Evolutionary conservation across 2,329 filamentous ascomycete genomes (phyloP).

Genomic region (Emergomyces orientalis): DNA sequence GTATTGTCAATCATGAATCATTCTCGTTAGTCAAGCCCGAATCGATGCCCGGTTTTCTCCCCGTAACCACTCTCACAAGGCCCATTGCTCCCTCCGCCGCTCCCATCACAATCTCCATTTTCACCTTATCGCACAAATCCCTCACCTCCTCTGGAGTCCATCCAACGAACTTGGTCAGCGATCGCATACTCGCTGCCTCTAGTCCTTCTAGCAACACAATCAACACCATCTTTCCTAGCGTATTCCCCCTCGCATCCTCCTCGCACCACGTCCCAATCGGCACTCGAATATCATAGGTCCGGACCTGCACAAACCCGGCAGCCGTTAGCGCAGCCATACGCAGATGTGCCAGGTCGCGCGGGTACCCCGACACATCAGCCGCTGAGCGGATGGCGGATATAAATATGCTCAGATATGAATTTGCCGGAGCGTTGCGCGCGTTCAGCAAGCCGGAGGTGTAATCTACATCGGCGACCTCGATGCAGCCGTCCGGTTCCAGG

Average conservation of each 20-base stretch:
- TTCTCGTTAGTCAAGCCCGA: not conserved
- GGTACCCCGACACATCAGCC: conserved; percentile 32
- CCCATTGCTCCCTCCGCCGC: conserved; percentile 21
- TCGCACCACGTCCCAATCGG: conserved; percentile 32
- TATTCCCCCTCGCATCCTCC: conserved; percentile 25
- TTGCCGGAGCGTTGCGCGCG: conserved; percentile 16
- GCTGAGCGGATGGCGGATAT: conserved; percentile 30
- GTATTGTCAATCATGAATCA: conserved; percentile 3
- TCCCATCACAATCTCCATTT: conserved; percentile 27
- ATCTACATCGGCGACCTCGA: conserved; percentile 40
- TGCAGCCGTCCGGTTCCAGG: conserved; percentile 38
- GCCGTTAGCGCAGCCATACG: conserved; percentile 30
- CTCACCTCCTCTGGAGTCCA: conserved; percentile 29
- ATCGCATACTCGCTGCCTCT: conserved; percentile 31
- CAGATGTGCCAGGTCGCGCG: conserved; percentile 37
- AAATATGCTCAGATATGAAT: conserved; percentile 29
- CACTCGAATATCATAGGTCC: conserved; percentile 30
- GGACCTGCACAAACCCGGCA: conserved; percentile 38
- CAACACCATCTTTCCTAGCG: conserved; percentile 35
- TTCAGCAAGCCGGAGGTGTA: conserved; percentile 22
- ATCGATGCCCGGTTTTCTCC: conserved; percentile 20
- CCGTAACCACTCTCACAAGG: conserved; percentile 24
- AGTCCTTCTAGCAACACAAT: conserved; percentile 34
- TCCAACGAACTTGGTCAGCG: conserved; percentile 26
- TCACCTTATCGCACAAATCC: conserved; percentile 32